Conservation (phyloP, 148 eudicot species). For the Hydrangea macrophylla region DNA sequence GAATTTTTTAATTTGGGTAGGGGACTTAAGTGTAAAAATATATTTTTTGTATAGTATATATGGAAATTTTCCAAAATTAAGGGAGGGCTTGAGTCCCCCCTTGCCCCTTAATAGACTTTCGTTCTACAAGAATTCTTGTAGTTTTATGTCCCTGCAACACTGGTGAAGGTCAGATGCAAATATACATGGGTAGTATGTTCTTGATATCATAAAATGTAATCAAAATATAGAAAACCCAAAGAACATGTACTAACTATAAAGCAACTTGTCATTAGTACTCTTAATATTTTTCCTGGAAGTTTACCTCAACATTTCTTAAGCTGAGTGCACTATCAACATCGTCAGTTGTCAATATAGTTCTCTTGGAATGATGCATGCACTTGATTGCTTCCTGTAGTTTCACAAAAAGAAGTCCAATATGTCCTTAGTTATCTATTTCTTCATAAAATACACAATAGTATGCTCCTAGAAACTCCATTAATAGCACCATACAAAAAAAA, state of each 20-base stretch:
- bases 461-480: neutral
- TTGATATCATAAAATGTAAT: neutral
- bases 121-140: neutral
- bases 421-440: neutral
- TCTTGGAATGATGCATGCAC: slow-evolving; percentile 75
- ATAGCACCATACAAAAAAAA: no score
- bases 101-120: no score
- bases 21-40: no score
- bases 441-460: neutral
- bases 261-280: neutral
- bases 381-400: slow-evolving; percentile 67
- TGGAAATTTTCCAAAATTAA: no score
- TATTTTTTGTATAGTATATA: no score
- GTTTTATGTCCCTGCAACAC: neutral
- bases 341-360: slow-evolving; percentile 62
- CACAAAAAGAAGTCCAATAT: neutral
- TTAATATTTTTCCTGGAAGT: slow-evolving; percentile 8
- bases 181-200: neutral
- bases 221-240: neutral
- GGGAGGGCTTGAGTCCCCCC: no score
- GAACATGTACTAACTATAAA: neutral
- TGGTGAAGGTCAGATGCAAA: neutral
- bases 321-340: slow-evolving; percentile 69
- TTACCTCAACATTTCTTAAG: slow-evolving; percentile 74
- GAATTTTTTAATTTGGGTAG: no score